Conservation (phyloP, 148 eudicot species). For the Chenopodium album region DNA sequence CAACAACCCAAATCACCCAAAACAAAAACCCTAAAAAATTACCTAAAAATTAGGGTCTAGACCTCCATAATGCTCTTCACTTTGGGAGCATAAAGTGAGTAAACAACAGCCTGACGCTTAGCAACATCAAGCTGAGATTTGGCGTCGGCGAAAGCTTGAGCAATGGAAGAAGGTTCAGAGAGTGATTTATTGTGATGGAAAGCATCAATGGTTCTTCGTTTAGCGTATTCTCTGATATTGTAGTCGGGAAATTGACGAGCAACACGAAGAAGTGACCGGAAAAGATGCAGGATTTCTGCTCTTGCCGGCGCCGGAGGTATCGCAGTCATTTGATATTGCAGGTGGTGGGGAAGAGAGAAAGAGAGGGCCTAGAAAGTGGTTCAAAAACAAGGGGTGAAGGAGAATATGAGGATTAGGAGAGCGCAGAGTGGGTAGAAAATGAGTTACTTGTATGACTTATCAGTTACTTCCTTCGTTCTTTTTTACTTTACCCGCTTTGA, state of each 20-base stretch:
- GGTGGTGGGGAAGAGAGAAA: too few species aligned
- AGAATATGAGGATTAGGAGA: too few species aligned
- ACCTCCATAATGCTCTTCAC: constrained; percentile 65
- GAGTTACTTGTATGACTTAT: too few species aligned
- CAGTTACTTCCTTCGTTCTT: too few species aligned
- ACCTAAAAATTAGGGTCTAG: neutral
- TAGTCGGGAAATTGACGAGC: constrained; percentile 56
- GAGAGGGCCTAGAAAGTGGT: too few species aligned
- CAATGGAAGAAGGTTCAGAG: constrained; percentile 43
- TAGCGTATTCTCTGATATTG: constrained; percentile 65
- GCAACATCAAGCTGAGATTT: constrained; percentile 62
- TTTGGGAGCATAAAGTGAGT: constrained; percentile 66
- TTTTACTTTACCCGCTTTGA: too few species aligned
- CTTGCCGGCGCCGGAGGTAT: constrained; percentile 20
- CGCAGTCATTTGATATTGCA: neutral
- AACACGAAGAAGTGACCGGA: constrained; percentile 55
- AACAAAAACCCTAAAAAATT: neutral
- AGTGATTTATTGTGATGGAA: constrained; percentile 55
- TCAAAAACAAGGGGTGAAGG: too few species aligned
- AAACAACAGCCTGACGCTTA: constrained; percentile 56
- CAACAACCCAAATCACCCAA: neutral
- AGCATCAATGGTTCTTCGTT: constrained; percentile 59
- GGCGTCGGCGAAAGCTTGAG: constrained; percentile 55
- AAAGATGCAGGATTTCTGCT: constrained; percentile 44
- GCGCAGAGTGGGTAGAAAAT: too few species aligned